Conservation (phyloP, 106 monocot species). For the Dioscorea zingiberensis region DNA sequence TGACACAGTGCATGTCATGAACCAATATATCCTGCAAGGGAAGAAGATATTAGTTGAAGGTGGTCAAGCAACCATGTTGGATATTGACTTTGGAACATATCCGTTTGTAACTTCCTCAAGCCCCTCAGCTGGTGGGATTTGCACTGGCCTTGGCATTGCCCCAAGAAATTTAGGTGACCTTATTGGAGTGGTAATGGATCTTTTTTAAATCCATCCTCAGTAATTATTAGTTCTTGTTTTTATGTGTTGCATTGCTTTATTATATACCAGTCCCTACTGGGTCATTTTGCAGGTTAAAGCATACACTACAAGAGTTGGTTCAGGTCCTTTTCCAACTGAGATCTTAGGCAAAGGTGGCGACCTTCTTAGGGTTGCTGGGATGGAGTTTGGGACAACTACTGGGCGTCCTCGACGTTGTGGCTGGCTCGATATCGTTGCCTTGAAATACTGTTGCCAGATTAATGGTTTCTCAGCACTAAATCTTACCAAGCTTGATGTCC, state of each 20-base stretch:
- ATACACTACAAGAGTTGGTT: slow-evolving; percentile 91
- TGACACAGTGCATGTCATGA: slow-evolving; percentile 80
- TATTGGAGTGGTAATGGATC: slow-evolving; percentile 75
- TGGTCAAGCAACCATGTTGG: slow-evolving; percentile 96
- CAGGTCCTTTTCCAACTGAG: slow-evolving; percentile 93
- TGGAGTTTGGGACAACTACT: slow-evolving; percentile 97
- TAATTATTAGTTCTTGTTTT: no score
- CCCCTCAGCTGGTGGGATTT: slow-evolving; percentile 95
- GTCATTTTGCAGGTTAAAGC: slow-evolving; percentile 71
- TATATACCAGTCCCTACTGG: not conserved
- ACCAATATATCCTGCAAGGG: slow-evolving; percentile 50
- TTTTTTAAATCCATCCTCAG: not conserved
- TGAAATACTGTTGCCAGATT: slow-evolving; percentile 74
- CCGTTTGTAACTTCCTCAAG: slow-evolving; percentile 97
- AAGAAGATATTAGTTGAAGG: slow-evolving; percentile 97
- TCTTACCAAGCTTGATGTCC: slow-evolving; percentile 92
- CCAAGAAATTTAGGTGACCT: slow-evolving; percentile 77
- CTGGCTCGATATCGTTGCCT: slow-evolving; percentile 92
- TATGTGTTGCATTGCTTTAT: not conserved
- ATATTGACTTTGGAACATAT: slow-evolving; percentile 97
- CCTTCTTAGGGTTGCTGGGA: slow-evolving; percentile 63
- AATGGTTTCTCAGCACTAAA: slow-evolving; percentile 94
- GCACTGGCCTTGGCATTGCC: slow-evolving; percentile 90
- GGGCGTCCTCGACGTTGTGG: slow-evolving; percentile 94
- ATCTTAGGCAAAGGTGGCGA: slow-evolving; percentile 73